Percentiles rank a stretch among this genome's conserved stretches.
Conservation (phyloP, 2,329 filamentous ascomycete species). For the Aspergillus hortae region DNA sequence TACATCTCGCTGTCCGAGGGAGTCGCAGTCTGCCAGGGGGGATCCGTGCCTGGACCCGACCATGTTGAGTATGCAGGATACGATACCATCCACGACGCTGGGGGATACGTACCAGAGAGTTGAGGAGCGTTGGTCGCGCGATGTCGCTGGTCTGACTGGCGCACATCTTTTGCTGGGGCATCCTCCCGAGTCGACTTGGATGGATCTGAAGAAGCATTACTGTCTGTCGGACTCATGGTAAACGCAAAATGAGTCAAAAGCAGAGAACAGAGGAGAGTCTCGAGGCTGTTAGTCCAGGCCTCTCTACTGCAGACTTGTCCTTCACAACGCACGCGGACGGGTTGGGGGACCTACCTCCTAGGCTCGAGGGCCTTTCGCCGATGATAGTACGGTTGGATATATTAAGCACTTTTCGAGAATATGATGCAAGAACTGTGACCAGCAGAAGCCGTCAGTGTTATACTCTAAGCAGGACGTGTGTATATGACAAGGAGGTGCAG, state of each 20-base stretch:
- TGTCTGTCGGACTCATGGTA: slow-evolving; percentile 13
- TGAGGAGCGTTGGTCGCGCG: slow-evolving; percentile 1
- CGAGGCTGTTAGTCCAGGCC: not conserved
- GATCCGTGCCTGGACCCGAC: slow-evolving; percentile 7
- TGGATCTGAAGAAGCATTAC: slow-evolving; percentile 5
- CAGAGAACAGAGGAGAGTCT: not conserved
- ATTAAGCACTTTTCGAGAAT: too few species aligned
- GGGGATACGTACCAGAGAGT: slow-evolving; percentile 10
- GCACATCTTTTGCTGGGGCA: not conserved
- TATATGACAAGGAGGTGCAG: not conserved
- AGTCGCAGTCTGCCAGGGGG: slow-evolving; percentile 2
- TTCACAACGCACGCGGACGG: not conserved
- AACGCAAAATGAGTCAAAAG: not conserved
- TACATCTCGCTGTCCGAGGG: slow-evolving; percentile 16
- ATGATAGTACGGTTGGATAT: not conserved
- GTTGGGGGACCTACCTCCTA: slow-evolving; percentile 5
- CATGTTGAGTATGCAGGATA: not conserved
- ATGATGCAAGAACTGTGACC: too few species aligned
- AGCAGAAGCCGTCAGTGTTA: too few species aligned
- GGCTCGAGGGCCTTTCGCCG: not conserved
- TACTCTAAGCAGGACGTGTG: too few species aligned
- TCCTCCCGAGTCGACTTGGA: slow-evolving; percentile 4
- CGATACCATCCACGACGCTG: not conserved
- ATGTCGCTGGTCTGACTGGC: slow-evolving; percentile 1
- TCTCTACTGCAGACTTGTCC: not conserved